Conservation (phyloP, 768 basidiomycete species). For the Amanita rimosa region DNA sequence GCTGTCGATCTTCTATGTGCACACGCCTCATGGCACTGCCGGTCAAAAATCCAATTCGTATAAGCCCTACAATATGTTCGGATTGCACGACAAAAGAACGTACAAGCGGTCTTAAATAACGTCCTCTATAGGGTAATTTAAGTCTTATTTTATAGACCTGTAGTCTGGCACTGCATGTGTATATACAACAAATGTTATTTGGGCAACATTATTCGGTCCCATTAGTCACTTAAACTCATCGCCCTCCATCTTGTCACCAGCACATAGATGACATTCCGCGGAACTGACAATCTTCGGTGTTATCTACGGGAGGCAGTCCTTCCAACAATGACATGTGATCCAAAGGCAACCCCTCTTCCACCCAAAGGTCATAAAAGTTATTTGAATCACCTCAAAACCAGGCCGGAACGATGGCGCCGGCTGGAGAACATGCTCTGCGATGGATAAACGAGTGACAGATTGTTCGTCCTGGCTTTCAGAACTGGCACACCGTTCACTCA, state of each 20-base stretch:
- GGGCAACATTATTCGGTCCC: neutral
- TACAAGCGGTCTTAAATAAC: neutral
- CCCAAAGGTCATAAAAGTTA: slow-evolving; percentile 34
- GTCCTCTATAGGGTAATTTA: neutral
- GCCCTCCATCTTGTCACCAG: too few species aligned
- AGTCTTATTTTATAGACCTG: neutral
- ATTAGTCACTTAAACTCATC: neutral
- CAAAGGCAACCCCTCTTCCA: slow-evolving; percentile 21
- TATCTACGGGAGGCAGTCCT: slow-evolving; percentile 37
- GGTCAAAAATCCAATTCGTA: slow-evolving; percentile 59
- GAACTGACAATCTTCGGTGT: slow-evolving; percentile 30
- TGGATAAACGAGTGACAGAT: slow-evolving; percentile 21
- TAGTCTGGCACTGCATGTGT: too few species aligned
- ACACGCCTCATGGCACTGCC: slow-evolving; percentile 57
- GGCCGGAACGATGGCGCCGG: slow-evolving; percentile 36
- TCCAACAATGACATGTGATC: slow-evolving; percentile 25
- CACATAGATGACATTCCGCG: slow-evolving; percentile 17
- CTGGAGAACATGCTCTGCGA: slow-evolving; percentile 36
- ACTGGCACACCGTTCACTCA: too few species aligned
- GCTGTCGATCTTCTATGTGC: slow-evolving; percentile 46
- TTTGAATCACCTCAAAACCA: slow-evolving; percentile 28
- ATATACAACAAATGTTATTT: too few species aligned
- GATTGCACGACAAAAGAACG: slow-evolving; percentile 26
- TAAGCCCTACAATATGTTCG: slow-evolving; percentile 41
- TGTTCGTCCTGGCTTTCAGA: slow-evolving; percentile 18